Conservation (phyloP, 495 filamentous ascomycete species). For the Penicillium roqueforti region DNA sequence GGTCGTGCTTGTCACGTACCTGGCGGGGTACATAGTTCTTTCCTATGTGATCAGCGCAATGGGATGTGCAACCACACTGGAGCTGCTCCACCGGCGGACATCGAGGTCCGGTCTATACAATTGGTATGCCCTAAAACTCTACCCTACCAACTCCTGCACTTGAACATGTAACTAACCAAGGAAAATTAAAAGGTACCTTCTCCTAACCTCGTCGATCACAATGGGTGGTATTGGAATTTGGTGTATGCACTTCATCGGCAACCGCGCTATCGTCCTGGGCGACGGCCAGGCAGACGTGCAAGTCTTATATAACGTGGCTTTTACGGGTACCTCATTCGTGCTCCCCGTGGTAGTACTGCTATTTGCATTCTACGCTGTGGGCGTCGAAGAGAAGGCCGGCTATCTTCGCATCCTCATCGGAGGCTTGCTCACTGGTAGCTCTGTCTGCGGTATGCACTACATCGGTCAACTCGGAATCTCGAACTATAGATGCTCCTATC, state of each 20-base stretch:
- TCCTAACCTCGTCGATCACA: slow-evolving; percentile 63
- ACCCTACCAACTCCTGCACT: background rate
- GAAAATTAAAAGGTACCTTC: slow-evolving; percentile 54
- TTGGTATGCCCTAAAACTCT: slow-evolving; percentile 45
- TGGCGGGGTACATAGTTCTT: slow-evolving; percentile 60
- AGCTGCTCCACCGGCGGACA: slow-evolving; percentile 74
- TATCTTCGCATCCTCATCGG: slow-evolving; percentile 56
- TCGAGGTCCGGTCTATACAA: slow-evolving; percentile 64
- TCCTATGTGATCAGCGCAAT: slow-evolving; percentile 76
- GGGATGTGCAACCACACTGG: slow-evolving; percentile 73
- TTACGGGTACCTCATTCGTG: slow-evolving; percentile 75
- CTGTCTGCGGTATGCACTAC: slow-evolving; percentile 89
- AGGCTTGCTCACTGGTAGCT: slow-evolving; percentile 63
- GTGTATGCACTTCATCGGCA: slow-evolving; percentile 84
- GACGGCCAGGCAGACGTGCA: slow-evolving; percentile 58
- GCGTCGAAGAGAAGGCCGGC: slow-evolving; percentile 50
- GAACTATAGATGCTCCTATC: slow-evolving; percentile 67
- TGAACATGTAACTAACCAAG: background rate
- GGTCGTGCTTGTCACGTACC: slow-evolving; percentile 41
- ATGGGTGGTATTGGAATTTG: slow-evolving; percentile 85
- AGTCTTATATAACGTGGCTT: slow-evolving; percentile 66
- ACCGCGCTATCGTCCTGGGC: slow-evolving; percentile 69
- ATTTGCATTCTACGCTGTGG: slow-evolving; percentile 64
- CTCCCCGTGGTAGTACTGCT: slow-evolving; percentile 72
- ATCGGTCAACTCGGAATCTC: slow-evolving; percentile 75